Evolutionary conservation across 192 early-diverging fungal species (phyloP).

Genomic region (Mortierella antarctica): DNA sequence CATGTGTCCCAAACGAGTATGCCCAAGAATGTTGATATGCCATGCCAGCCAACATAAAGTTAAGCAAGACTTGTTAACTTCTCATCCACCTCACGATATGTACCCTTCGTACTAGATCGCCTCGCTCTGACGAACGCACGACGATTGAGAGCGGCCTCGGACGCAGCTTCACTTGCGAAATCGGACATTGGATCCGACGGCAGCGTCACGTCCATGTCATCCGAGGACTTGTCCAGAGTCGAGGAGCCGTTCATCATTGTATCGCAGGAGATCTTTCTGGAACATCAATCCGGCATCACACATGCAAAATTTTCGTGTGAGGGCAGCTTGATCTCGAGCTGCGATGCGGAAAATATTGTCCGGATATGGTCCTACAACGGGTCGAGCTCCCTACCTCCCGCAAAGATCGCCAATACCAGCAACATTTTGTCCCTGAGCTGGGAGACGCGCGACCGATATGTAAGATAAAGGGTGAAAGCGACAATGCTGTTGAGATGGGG

Average conservation of each 20-base stretch:
- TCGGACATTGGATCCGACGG: slow-evolving; percentile 32
- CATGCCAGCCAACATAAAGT: background rate
- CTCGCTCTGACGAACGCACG: slow-evolving; percentile 36
- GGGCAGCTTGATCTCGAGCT: slow-evolving; percentile 68
- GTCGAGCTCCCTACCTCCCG: slow-evolving; percentile 40
- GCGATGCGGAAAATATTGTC: slow-evolving; percentile 70
- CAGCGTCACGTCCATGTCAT: slow-evolving; percentile 24
- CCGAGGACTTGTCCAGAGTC: slow-evolving; percentile 16
- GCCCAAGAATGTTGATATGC: background rate
- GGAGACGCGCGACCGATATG: slow-evolving; percentile 49
- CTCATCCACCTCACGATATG: background rate
- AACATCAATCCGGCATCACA: slow-evolving; percentile 67
- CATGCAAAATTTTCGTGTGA: slow-evolving; percentile 66
- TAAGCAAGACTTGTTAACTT: background rate
- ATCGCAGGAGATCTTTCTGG: slow-evolving; percentile 65
- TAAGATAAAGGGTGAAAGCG: slow-evolving; percentile 16
- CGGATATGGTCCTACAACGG: slow-evolving; percentile 56
- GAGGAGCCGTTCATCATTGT: slow-evolving; percentile 48
- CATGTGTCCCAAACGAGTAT: slow-evolving; percentile 46
- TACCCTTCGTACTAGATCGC: slow-evolving; percentile 14
- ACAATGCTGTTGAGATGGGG: too few species aligned
- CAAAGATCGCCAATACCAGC: slow-evolving; percentile 37
- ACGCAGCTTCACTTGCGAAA: slow-evolving; percentile 41
- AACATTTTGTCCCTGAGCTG: slow-evolving; percentile 46
- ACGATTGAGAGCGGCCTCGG: slow-evolving; percentile 38